phyloP scores from a whole-genome alignment of 2,329 filamentous ascomycete genomes.

The Escovopsis sp. region DNA sequence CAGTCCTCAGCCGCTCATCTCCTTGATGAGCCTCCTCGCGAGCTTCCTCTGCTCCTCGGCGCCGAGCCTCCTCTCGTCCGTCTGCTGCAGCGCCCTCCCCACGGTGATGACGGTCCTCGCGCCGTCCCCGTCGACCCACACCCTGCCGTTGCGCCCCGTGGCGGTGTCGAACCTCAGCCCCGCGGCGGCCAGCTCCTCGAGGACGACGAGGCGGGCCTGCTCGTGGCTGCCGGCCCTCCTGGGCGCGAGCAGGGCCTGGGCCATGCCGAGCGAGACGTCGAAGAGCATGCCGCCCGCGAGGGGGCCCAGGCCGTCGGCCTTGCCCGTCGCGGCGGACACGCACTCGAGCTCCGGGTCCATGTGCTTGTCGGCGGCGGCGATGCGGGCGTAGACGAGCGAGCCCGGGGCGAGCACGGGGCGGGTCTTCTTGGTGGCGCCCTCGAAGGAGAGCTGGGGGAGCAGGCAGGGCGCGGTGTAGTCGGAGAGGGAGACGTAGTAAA shows the following conservation, averaged over 20 bases:
- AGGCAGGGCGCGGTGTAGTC: conserved; percentile 49
- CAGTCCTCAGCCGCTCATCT: conserved; percentile 12
- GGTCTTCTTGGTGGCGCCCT: conserved; percentile 83
- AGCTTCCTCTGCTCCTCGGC: conserved; percentile 56
- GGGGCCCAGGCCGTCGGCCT: conserved; percentile 74
- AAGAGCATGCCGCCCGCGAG: conserved; percentile 79
- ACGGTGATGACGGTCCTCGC: conserved; percentile 61
- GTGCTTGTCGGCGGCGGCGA: conserved; percentile 62
- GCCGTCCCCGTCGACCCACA: conserved; percentile 79
- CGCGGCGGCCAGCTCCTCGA: conserved; percentile 63
- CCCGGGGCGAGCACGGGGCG: conserved; percentile 62
- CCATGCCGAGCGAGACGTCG: conserved; percentile 62
- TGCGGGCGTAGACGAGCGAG: conserved; percentile 76
- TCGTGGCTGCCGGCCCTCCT: conserved; percentile 31
- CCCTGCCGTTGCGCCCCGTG: conserved; percentile 77
- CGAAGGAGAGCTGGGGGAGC: conserved; percentile 82
- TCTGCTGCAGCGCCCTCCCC: conserved; percentile 61
- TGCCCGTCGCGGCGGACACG: conserved; percentile 72
- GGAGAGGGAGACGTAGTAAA: conserved; percentile 66
- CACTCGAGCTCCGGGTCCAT: conserved; percentile 88
- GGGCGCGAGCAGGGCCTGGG: conserved; percentile 59
- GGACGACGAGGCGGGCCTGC: conserved; percentile 51
- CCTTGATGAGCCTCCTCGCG: conserved; percentile 50
- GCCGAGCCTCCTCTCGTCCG: conserved; percentile 52
- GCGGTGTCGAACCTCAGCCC: conserved; percentile 87